Evolutionary conservation across 805 yeast genomes (phyloP).

Genomic region (Wickerhamomyces alni): DNA sequence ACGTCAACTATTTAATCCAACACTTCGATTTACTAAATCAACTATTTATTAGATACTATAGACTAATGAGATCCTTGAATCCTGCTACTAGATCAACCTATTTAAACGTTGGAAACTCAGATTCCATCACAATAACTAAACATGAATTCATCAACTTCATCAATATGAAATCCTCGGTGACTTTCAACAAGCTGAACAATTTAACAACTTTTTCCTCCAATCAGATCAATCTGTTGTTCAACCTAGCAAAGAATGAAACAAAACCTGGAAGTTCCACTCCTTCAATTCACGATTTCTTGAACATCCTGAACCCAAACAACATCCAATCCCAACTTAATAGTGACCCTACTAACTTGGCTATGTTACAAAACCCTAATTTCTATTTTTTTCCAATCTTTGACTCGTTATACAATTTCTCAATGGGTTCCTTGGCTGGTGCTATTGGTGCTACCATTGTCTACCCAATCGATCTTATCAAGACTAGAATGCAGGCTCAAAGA

Average conservation of each 20-base stretch:
- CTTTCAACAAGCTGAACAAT: slow-evolving; percentile 33
- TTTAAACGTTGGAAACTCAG: slow-evolving; percentile 6
- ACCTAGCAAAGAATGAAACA: slow-evolving; percentile 10
- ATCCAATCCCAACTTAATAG: slow-evolving; percentile 20
- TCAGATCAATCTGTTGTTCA: slow-evolving; percentile 32
- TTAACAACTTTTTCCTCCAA: slow-evolving; percentile 35
- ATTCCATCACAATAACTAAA: slow-evolving; percentile 29
- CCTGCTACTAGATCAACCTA: slow-evolving; percentile 1
- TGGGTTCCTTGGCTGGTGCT: slow-evolving; percentile 96
- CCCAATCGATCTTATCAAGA: slow-evolving; percentile 93
- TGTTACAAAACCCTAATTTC: slow-evolving; percentile 23
- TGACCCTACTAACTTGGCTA: slow-evolving; percentile 3
- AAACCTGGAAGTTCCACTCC: slow-evolving; percentile 9
- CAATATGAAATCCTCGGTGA: slow-evolving; percentile 24
- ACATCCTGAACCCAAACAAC: slow-evolving; percentile 35
- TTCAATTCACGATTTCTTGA: slow-evolving; percentile 33
- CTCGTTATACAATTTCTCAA: slow-evolving; percentile 76
- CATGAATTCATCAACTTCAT: slow-evolving; percentile 28
- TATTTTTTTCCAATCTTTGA: slow-evolving; percentile 66
- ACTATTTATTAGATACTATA: slow-evolving; percentile 28
- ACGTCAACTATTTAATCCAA: slow-evolving; percentile 31
- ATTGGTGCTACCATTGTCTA: slow-evolving; percentile 97
- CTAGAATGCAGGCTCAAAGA: slow-evolving; percentile 96
- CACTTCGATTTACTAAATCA: slow-evolving; percentile 36
- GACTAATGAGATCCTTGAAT: slow-evolving; percentile 6